Evolutionary conservation across 2,329 filamentous ascomycete genomes (phyloP).

Genomic region (Aspergillus intermedius): DNA sequence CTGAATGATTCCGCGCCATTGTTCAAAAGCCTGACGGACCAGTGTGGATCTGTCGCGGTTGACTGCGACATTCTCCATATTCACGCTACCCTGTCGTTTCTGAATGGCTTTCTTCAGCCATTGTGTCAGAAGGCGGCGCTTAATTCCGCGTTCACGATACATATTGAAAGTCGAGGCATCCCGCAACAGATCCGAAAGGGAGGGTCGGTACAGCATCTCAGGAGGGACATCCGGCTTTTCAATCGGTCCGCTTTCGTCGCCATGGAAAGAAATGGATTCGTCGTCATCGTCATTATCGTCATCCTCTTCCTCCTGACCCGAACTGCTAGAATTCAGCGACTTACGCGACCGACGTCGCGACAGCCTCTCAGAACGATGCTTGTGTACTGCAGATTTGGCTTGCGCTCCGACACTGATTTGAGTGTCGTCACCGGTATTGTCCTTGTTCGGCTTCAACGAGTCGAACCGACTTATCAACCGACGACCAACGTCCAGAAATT

Average conservation of each 20-base stretch:
- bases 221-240: slow-evolving; percentile 24
- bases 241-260: background rate
- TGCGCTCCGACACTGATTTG: slow-evolving; percentile 19
- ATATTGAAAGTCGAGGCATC: slow-evolving; percentile 46
- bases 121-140: slow-evolving; percentile 35
- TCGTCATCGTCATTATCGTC: slow-evolving; percentile 15
- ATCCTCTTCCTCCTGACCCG: slow-evolving; percentile 14
- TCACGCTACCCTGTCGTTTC: slow-evolving; percentile 28
- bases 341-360: slow-evolving; percentile 11
- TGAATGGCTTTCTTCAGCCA: slow-evolving; percentile 44
- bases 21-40: slow-evolving; percentile 47
- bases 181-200: slow-evolving; percentile 45
- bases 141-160: slow-evolving; percentile 34
- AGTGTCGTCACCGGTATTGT: slow-evolving; percentile 6
- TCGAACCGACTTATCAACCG: slow-evolving; percentile 29
- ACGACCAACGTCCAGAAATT: slow-evolving; percentile 35
- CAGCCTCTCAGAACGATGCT: slow-evolving; percentile 24
- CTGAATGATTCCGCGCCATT: slow-evolving; percentile 41
- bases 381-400: slow-evolving; percentile 23
- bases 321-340: slow-evolving; percentile 17
- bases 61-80: slow-evolving; percentile 40
- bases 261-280: slow-evolving; percentile 11
- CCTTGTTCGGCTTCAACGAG: slow-evolving; percentile 14
- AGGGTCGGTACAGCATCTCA: slow-evolving; percentile 43
- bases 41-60: slow-evolving; percentile 47